Evolutionary conservation across 2,329 filamentous ascomycete species (phyloP), one percentile per base, ranked within the genome.

Genomic region (Alternaria triticimaculans): DNA sequence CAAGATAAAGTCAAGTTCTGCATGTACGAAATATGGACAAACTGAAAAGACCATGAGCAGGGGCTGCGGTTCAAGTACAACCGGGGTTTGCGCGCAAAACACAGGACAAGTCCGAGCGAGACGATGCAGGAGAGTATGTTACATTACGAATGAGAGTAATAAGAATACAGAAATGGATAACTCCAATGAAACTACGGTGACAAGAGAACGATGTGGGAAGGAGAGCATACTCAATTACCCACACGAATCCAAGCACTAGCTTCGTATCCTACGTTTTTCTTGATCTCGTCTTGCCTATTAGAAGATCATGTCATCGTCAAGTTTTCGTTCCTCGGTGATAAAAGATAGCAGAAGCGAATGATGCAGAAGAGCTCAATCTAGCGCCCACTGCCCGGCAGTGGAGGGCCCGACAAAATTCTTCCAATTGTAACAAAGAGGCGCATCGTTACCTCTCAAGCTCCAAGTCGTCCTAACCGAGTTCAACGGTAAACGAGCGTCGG

Each of bases 81-180:
- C 18, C 25, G 28, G 7, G 21, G 15, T 51, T 21, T 33, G 49
- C 30, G 28, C 49, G 28, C 21, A 62, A 53, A 50, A 15, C 23
- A 58, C 30, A 53, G 23, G n/a, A 26, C n/a, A 18, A 23, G 28
- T 20, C 23, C 15, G 14, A 18, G 33, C 6, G 18, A 6, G 25
- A 21, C 9, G n/a, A 55, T 21, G 33, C 28, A 55, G 43, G 18
- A 58, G 45, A 55, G 60, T 58, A 66, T 62, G 63, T 58, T 68
- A 68, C 63, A 64, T 66, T 60, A 45, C 18, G 23, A 46, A 55
- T 44, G 43, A 63, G 43, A 26, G 20, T 23, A 45, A 60, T 33
- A 28, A 45, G 18, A 23, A 21, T 37, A 50, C 21, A 37, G 14
- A 43, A 50, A 41, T n/a, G 33, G 44, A 50, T 20, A 54, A 21